phyloP scores from a whole-genome alignment of 495 filamentous ascomycete species.

The Daldinia decipiens region DNA sequence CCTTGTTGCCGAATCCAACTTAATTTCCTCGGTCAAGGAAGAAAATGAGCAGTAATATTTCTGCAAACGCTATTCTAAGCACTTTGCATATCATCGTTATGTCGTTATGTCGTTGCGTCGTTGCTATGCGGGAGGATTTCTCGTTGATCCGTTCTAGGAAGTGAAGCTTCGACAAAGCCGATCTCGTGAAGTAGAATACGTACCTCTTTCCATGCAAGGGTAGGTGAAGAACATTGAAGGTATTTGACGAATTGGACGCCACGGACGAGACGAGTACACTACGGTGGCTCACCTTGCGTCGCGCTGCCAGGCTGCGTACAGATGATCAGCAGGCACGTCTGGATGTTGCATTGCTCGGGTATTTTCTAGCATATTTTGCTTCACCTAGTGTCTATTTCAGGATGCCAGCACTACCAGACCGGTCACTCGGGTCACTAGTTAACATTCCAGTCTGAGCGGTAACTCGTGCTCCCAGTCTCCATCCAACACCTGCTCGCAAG shows the following conservation, averaged over 20 bases:
- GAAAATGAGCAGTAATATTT: slow-evolving; percentile 15
- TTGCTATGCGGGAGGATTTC: slow-evolving; percentile 8
- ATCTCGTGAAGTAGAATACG: background rate
- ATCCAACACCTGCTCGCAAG: slow-evolving; percentile 17
- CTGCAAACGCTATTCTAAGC: background rate
- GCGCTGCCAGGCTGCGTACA: slow-evolving; percentile 21
- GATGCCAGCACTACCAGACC: slow-evolving; percentile 33
- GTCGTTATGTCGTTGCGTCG: background rate
- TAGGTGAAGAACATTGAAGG: slow-evolving; percentile 17
- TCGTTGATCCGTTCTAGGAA: slow-evolving; percentile 29
- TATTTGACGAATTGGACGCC: slow-evolving; percentile 32
- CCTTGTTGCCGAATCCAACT: slow-evolving; percentile 28
- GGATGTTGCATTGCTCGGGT: slow-evolving; percentile 42
- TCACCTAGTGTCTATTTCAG: slow-evolving; percentile 33
- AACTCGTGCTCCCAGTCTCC: slow-evolving; percentile 23
- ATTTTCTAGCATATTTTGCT: slow-evolving; percentile 44
- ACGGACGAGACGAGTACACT: slow-evolving; percentile 21
- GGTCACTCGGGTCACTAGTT: slow-evolving; percentile 21
- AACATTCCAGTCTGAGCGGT: slow-evolving; percentile 23
- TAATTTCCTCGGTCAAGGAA: slow-evolving; percentile 12
- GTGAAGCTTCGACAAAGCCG: slow-evolving; percentile 18
- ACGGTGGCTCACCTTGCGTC: slow-evolving; percentile 24
- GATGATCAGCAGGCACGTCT: slow-evolving; percentile 44
- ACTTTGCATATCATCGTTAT: background rate
- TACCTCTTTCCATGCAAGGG: slow-evolving; percentile 23